Conservation (phyloP, 495 filamentous ascomycete genomes). For the Penicillium soppii region DNA sequence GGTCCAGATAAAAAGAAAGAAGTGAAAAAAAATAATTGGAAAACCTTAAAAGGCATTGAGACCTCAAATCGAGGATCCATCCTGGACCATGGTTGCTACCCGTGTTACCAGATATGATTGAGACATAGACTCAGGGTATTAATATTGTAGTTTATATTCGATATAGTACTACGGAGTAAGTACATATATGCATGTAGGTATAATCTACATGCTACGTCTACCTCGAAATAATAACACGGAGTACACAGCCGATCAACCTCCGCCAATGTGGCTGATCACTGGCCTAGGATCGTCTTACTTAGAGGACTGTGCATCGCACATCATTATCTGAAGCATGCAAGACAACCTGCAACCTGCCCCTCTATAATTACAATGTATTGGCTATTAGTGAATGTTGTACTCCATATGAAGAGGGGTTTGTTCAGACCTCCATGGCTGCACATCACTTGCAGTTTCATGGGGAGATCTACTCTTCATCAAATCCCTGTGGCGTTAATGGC, state of each 20-base stretch:
- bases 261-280: slow-evolving; percentile 5
- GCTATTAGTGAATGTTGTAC: background rate
- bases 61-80: slow-evolving; percentile 13
- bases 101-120: slow-evolving; percentile 7
- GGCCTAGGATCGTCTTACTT: slow-evolving; percentile 7
- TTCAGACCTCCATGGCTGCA: slow-evolving; percentile 12
- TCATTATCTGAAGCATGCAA: slow-evolving; percentile 19
- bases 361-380: slow-evolving; percentile 4
- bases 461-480: slow-evolving; percentile 15
- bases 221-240: slow-evolving; percentile 9
- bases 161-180: background rate
- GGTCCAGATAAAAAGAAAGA: background rate
- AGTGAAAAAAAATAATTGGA: background rate
- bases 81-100: slow-evolving; percentile 17
- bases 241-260: slow-evolving; percentile 13
- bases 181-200: too few species aligned
- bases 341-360: background rate
- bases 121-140: too few species aligned
- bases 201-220: too few species aligned
- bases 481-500: slow-evolving; percentile 20
- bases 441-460: slow-evolving; percentile 27
- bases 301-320: slow-evolving; percentile 20
- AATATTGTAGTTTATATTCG: background rate
- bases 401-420: slow-evolving; percentile 1
- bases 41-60: background rate